Evolutionary conservation across 345 rosid genomes (phyloP).

Genomic region (Linum tenue): DNA sequence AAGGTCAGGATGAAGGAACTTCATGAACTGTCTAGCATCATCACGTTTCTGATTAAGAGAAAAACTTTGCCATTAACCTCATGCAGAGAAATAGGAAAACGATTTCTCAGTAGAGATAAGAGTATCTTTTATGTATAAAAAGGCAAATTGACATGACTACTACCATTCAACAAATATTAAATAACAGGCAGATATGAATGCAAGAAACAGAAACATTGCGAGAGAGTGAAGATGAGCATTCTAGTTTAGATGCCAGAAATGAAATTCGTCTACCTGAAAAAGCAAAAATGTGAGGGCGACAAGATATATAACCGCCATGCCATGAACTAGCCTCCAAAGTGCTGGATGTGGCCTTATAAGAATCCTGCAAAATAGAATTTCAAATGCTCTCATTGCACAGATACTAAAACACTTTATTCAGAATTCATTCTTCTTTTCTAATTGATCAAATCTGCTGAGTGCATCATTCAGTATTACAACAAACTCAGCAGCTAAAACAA

Average conservation of each 20-base stretch:
- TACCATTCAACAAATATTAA: not conserved
- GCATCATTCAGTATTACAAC: no score
- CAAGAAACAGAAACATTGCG: not conserved
- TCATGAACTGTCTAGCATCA: conserved; percentile 94
- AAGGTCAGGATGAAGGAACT: conserved; percentile 95
- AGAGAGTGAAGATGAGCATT: not conserved
- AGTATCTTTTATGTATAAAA: no score
- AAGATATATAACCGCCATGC: conserved; percentile 90
- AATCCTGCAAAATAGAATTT: conserved; percentile 39
- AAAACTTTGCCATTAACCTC: conserved; percentile 16
- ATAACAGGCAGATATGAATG: not conserved
- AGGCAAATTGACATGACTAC: not conserved
- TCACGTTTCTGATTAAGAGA: conserved; percentile 63
- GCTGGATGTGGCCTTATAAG: conserved; percentile 98
- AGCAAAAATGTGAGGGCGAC: conserved; percentile 91
- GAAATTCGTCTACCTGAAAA: conserved; percentile 65
- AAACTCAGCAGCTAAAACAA: no score
- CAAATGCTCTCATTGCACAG: not conserved
- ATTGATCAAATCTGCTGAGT: no score
- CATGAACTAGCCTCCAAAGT: conserved; percentile 96
- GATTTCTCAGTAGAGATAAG: not conserved
- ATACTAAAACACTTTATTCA: not conserved
- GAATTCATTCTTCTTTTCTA: no score
- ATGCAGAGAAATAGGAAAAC: not conserved
- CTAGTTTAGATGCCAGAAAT: not conserved